phyloP scores from a whole-genome alignment of 1,139 yeast species.

The Pneumocystis oryctolagi region DNA sequence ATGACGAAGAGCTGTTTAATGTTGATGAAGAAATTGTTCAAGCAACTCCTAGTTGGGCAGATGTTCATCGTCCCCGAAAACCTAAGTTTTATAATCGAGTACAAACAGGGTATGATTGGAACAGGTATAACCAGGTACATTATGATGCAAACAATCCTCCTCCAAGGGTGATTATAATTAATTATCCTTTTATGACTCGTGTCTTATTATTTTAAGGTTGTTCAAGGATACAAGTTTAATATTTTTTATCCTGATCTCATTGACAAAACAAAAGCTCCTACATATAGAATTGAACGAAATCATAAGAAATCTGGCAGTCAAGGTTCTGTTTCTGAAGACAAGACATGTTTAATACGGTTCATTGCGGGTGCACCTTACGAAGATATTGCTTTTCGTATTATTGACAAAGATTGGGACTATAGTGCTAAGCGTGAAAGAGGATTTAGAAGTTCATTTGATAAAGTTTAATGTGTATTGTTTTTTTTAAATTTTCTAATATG shows the following conservation, averaged over 20 bases:
- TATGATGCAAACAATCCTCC: slow-evolving; percentile 26
- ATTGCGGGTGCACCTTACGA: slow-evolving; percentile 26
- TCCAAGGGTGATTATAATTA: slow-evolving; percentile 19
- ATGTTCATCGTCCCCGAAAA: slow-evolving; percentile 14
- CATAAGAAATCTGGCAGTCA: slow-evolving; percentile 8
- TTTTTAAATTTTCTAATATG: neutral
- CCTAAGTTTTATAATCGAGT: slow-evolving; percentile 25
- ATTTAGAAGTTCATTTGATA: slow-evolving; percentile 24
- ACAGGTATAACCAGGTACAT: slow-evolving; percentile 25
- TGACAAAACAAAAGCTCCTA: slow-evolving; percentile 21
- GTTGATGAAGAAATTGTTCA: slow-evolving; percentile 14
- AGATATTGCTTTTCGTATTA: slow-evolving; percentile 26
- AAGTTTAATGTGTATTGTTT: slow-evolving; percentile 9
- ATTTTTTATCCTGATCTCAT: slow-evolving; percentile 25
- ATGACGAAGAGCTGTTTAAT: slow-evolving; percentile 18
- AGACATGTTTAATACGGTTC: slow-evolving; percentile 24
- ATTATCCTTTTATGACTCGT: neutral
- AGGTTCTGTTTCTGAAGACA: slow-evolving; percentile 11
- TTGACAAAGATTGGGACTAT: slow-evolving; percentile 27
- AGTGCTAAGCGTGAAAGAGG: slow-evolving; percentile 22
- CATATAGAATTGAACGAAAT: slow-evolving; percentile 21
- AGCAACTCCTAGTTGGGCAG: slow-evolving; percentile 1
- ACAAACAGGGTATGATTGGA: slow-evolving; percentile 27
- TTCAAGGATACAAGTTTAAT: slow-evolving; percentile 28
- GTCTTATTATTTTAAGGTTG: slow-evolving; percentile 12